A percentile compares a stretch with the other conserved stretches of the same genome.
These are phyloP conservation scores for Chlamydomonas asymmetrica DNA, from an alignment of 139 green algal genomes.

Conservation along the genomic window DNA sequence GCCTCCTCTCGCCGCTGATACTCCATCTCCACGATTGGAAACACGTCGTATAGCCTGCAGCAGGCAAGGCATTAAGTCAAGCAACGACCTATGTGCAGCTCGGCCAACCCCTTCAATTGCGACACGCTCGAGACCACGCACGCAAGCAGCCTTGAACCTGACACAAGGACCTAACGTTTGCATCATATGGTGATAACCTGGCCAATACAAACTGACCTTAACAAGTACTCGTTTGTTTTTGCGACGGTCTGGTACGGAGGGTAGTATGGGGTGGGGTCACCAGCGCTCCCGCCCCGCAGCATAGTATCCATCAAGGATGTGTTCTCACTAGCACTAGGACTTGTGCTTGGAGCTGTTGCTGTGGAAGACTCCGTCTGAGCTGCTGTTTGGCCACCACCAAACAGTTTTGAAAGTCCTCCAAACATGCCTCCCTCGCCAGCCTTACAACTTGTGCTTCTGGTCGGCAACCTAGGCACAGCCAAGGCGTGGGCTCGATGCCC, in stretches of 20 bases:
- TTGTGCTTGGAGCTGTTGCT: no score
- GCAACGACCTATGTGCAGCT: background rate
- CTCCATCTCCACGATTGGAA: conserved; percentile 53
- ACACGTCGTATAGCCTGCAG: conserved; percentile 50
- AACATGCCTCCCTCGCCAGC: no score
- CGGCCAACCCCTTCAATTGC: no score
- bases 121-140: background rate
- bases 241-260: conserved; percentile 5
- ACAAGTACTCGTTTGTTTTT: background rate
- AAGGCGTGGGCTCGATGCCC: no score
- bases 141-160: background rate
- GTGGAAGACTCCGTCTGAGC: no score
- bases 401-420: no score
- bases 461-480: no score
- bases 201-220: background rate
- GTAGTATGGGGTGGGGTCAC: background rate
- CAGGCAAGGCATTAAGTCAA: background rate
- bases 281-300: no score
- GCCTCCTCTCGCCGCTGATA: conserved; percentile 62
- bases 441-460: no score
- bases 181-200: background rate
- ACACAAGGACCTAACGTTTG: background rate
- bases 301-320: no score
- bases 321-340: no score
- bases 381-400: no score